Base-by-base conservation (phyloP, 2,329 filamentous ascomycete species). In the Beauveria caledonica region DNA sequence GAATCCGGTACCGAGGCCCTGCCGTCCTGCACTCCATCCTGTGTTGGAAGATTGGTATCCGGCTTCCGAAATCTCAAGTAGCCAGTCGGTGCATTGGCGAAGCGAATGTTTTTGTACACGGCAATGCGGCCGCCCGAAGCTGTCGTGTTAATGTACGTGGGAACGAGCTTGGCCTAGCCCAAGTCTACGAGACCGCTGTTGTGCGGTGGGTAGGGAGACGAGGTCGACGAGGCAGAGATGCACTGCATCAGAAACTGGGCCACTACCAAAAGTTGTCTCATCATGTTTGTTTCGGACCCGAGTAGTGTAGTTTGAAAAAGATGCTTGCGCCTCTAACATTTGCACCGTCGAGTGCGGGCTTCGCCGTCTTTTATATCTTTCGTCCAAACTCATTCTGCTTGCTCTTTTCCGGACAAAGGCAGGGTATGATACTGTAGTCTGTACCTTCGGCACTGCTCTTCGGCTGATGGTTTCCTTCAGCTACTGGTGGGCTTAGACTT, bases 21-120 rank as follows among this genome's bases (percentile, higher is more conserved):
- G 36, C 65, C 63, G 44, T 65, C 48, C 36, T 67, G 66, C 27
- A 67, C 58, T 1, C 59, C 63, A 13, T 54, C 19, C 5, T 62
- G 46, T 5, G 27, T 27, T 9, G 62, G 45, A 1, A 67, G 54
- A 17, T 56, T 19, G 1, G 63, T 64, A 54, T 66, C 58, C 3
- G 66, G 63, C 19, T 45, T 48, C 15, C 66, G 66, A 59, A 67
- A 68, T 13, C 67, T 64, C 8, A 68, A 59, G 19, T 66, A 53
- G n/a, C 66, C 65, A 8, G 58, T 66, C 10, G 66, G 65, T 21
- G 61, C 19, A 9, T 65, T 65, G 19, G 65, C 67, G 45, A 67
- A 68, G 40, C 66, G 66, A 36, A 68, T 68, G 59, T 68, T 68
- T 17, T 68, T 67, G 62, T 67, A 68, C 9, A 67, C 48, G n/a